Base-by-base conservation (phyloP, 106 monocot genomes). In the Dioscorea alata region DNA sequence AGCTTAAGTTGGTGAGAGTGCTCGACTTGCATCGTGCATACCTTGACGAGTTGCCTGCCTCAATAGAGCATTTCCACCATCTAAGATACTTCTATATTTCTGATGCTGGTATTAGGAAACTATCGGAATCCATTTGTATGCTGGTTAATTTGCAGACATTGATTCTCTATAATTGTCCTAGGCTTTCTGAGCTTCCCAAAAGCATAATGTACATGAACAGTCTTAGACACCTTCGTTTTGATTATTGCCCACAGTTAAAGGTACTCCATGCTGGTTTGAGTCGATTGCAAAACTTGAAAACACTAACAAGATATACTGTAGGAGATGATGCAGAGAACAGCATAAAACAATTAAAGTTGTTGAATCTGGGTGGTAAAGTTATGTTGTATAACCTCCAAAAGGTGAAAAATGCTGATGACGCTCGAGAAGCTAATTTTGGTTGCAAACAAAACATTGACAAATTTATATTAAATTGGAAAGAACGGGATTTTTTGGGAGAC, bases 71-170 rank as follows among this genome's bases (percentile, higher is more conserved):
- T 12, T 17, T 51, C 2, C 12, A 51, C 14, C 51, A 13, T 51
- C 51, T 51, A 51, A 16, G 23, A 60, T 12, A 60, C 4, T 10
- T 60, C 20, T 6, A 23, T 21, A 20, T 12, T 21, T 60, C 60
- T 60, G 10, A 16, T 20, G 0, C 60, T 60, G 60, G 54, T 33
- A 68, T 78, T 17, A 33, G 19, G 19, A 33, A 14, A 19, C 48
- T 78, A 67, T 71, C 78, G 1, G 32, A 60, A 19, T 78, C 72
- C 16, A 60, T 76, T 19, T 61, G 70, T 13, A 63, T 63, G 17
- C 76, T 76, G 2, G 63, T 42, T 32, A 54, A 69, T 48, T 34
- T 76, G 4, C 70, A 33, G 61, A 20, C 12, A 19, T 48, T 76
- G 32, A 70, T 63, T 52, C 67, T 76, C 28, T 76, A 69, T 51